A percentile compares a stretch with the other conserved stretches of the same genome.
These are phyloP conservation scores for Dendrobium officinale DNA, from an alignment of 106 monocot genomes.

Conservation along the genomic window DNA sequence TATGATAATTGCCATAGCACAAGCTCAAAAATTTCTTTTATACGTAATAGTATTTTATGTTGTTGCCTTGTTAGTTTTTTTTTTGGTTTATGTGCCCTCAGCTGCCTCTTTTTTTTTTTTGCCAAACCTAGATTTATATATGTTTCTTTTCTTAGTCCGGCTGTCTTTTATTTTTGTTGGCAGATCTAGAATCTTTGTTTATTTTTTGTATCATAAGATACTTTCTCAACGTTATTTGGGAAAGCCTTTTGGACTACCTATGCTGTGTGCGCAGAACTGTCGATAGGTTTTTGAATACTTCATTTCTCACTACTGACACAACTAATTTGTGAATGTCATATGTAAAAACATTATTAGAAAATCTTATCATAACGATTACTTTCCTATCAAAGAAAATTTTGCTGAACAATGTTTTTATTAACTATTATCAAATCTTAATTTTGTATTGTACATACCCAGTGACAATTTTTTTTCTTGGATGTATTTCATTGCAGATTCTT, in stretches of 20 bases:
- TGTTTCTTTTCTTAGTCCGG: neutral
- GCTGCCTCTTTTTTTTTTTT: neutral
- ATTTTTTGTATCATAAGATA: neutral
- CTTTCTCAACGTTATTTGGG: neutral
- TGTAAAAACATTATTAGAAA: neutral
- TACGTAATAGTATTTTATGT: neutral
- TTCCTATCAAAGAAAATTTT: neutral
- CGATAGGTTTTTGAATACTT: neutral
- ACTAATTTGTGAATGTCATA: neutral
- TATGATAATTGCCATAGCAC: neutral
- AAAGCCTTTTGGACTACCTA: neutral
- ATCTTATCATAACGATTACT: neutral
- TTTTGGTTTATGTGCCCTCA: neutral
- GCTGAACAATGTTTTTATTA: neutral
- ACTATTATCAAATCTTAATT: neutral
- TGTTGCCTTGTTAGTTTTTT: neutral
- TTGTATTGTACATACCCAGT: neutral
- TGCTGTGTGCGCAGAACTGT: neutral
- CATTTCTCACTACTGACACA: neutral
- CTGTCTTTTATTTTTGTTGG: no score
- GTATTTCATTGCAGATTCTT: constrained; percentile 50
- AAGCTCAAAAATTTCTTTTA: neutral
- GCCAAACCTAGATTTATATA: neutral
- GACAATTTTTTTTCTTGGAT: neutral
- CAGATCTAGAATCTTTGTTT: no score